Conservation (phyloP, 2,329 filamentous ascomycete species). For the Colletotrichum shisoi region DNA sequence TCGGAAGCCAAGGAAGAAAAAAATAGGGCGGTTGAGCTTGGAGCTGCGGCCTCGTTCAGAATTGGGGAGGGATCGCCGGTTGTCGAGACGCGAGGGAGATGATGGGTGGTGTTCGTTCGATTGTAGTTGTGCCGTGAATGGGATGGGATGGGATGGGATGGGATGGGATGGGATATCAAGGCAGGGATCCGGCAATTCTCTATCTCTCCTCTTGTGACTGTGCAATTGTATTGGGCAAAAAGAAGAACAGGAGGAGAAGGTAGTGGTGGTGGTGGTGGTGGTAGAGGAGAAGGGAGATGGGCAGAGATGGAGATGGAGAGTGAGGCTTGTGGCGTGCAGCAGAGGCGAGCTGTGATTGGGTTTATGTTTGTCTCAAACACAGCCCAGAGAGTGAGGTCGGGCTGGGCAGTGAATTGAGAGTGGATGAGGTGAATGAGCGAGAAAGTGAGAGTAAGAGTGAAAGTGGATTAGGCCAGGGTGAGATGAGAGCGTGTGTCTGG, state of each 20-base stretch:
- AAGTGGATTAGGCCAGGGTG: too few species aligned
- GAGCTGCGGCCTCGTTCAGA: constrained; percentile 13
- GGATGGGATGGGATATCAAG: too few species aligned
- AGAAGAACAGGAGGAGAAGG: too few species aligned
- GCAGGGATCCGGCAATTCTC: too few species aligned
- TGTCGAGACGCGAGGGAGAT: constrained; percentile 14
- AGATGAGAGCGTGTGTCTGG: too few species aligned
- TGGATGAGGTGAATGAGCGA: background rate
- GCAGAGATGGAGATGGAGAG: background rate
- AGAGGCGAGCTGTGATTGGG: constrained; percentile 18
- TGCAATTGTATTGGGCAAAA: too few species aligned
- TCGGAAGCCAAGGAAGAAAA: too few species aligned
- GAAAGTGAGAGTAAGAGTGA: background rate
- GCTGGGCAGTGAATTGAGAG: background rate
- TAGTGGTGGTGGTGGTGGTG: background rate
- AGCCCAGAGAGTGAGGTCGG: constrained; percentile 3
- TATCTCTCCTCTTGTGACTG: background rate
- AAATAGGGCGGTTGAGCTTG: background rate
- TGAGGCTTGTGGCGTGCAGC: constrained; percentile 10
- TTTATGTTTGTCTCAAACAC: constrained; percentile 34
- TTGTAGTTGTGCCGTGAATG: background rate
- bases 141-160: too few species aligned
- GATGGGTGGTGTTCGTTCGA: constrained; percentile 4
- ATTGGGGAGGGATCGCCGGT: constrained; percentile 27
- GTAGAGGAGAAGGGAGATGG: background rate